Conservation (phyloP, 2,329 filamentous ascomycete genomes). For the Hymenoscyphus fructigenus region DNA sequence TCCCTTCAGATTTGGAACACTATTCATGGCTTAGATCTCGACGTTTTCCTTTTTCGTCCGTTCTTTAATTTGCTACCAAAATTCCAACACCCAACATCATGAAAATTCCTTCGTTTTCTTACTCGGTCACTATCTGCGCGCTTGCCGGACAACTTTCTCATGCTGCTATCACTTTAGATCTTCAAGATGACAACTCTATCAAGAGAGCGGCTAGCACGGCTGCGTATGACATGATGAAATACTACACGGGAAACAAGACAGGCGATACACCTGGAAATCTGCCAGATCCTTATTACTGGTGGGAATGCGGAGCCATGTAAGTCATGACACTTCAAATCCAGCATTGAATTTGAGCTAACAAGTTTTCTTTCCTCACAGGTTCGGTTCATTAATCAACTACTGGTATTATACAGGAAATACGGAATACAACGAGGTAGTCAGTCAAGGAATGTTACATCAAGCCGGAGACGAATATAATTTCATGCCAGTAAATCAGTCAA, state of each 20-base stretch:
- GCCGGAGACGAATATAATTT: conserved; percentile 70
- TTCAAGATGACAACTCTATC: conserved; percentile 26
- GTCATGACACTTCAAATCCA: conserved; percentile 3
- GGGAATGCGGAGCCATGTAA: conserved; percentile 33
- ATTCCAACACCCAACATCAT: neutral
- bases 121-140: conserved; percentile 18
- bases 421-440: conserved; percentile 62
- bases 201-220: conserved; percentile 32
- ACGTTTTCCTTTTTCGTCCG: neutral
- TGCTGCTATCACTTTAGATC: conserved; percentile 27
- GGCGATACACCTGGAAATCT: conserved; percentile 52
- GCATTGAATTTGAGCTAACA: neutral
- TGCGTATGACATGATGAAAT: conserved; percentile 50
- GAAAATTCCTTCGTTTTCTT: conserved; percentile 4
- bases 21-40: neutral
- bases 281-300: conserved; percentile 51
- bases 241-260: conserved; percentile 50
- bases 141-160: conserved; percentile 25
- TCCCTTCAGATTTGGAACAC: neutral
- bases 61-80: neutral
- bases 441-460: conserved; percentile 70
- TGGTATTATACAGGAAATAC: conserved; percentile 78
- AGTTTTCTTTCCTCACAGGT: conserved; percentile 32
- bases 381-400: conserved; percentile 73
- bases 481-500: conserved; percentile 72